Conservation (phyloP, 73 alveolate genomes). For the Durusdinium trenchii region DNA sequence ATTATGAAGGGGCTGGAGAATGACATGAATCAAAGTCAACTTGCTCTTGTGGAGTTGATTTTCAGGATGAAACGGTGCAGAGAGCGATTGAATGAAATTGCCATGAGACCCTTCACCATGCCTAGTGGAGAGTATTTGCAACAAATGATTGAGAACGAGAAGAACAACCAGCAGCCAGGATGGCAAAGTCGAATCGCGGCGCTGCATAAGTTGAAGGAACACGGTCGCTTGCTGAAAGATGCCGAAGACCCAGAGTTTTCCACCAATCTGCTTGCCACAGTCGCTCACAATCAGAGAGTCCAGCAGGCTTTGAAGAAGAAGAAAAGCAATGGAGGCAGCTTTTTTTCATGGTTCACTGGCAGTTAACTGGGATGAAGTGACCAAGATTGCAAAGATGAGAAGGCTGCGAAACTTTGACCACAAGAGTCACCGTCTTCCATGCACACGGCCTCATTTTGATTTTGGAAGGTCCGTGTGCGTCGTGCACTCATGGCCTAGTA, state of each 20-base stretch:
- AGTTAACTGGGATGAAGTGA: too few species aligned
- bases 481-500: too few species aligned
- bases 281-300: background rate
- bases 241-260: slow-evolving; percentile 62
- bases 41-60: background rate
- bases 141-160: slow-evolving; percentile 60
- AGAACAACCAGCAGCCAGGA: slow-evolving; percentile 61
- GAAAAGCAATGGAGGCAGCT: too few species aligned
- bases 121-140: slow-evolving; percentile 36
- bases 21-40: background rate
- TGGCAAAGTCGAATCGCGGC: slow-evolving; percentile 50
- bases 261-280: background rate
- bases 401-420: too few species aligned
- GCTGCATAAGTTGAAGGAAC: slow-evolving; percentile 23
- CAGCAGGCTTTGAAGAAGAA: slow-evolving; percentile 31
- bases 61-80: slow-evolving; percentile 52
- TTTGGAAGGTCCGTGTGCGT: too few species aligned
- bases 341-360: too few species aligned
- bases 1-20: slow-evolving; percentile 28
- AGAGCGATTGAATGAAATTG: slow-evolving; percentile 62
- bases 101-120: slow-evolving; percentile 60
- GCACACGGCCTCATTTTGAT: too few species aligned
- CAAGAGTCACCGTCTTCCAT: too few species aligned
- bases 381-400: too few species aligned
- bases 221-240: background rate